Percentiles rank a stretch among this genome's conserved stretches.
phyloP scores from a whole-genome alignment of 1,284 basidiomycete genomes.

The Heterobasidion annosum region DNA sequence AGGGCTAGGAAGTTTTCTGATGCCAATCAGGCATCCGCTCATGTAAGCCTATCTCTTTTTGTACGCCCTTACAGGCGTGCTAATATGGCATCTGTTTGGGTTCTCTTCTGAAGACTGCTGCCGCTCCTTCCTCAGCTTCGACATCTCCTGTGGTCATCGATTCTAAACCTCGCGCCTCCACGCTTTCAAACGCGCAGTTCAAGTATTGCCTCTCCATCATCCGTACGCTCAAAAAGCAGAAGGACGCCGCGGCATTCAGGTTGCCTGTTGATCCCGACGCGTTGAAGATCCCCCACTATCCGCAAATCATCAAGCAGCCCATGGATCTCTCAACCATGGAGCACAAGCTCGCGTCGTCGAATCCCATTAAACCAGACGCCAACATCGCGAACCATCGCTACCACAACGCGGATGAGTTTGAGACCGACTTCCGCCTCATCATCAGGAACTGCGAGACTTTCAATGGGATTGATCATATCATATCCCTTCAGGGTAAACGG shows the following conservation, averaged over 20 bases:
- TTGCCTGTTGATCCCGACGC: slow-evolving; percentile 88
- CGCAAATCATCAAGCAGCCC: slow-evolving; percentile 78
- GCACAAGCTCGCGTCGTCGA: slow-evolving; percentile 73
- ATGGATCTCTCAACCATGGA: slow-evolving; percentile 98
- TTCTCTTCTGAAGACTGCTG: slow-evolving; percentile 45
- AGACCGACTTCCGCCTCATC: slow-evolving; percentile 76
- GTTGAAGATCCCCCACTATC: slow-evolving; percentile 89
- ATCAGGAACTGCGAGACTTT: slow-evolving; percentile 88
- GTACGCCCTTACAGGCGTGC: slow-evolving; percentile 45
- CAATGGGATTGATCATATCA: slow-evolving; percentile 86
- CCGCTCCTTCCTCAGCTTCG: slow-evolving; percentile 49
- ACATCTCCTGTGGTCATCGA: slow-evolving; percentile 14
- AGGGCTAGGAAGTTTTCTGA: slow-evolving; percentile 46
- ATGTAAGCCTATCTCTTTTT: slow-evolving; percentile 48
- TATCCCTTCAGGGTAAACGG: slow-evolving; percentile 73
- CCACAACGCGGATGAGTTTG: slow-evolving; percentile 66
- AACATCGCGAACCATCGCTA: slow-evolving; percentile 70
- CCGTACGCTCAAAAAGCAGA: slow-evolving; percentile 80
- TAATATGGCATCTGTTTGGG: slow-evolving; percentile 31
- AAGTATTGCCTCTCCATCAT: slow-evolving; percentile 78
- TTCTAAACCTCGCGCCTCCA: slow-evolving; percentile 24
- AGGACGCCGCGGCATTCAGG: slow-evolving; percentile 79
- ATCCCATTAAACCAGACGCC: slow-evolving; percentile 67
- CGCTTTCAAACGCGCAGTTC: slow-evolving; percentile 58
- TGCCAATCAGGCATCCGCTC: slow-evolving; percentile 43